Evolutionary conservation across 805 yeast genomes (phyloP).

Genomic region (Lipomyces kockii): DNA sequence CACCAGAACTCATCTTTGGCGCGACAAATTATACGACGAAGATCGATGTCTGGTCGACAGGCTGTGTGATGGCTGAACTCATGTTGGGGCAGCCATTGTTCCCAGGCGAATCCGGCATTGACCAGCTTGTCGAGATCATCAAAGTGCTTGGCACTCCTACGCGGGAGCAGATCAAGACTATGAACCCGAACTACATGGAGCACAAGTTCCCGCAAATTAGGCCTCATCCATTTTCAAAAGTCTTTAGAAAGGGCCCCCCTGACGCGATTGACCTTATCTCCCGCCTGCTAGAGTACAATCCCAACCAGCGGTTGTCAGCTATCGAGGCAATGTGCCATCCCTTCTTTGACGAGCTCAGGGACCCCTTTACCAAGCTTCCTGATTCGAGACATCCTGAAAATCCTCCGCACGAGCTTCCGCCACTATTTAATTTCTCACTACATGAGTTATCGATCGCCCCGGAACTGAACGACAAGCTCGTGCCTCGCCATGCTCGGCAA

Average conservation of each 20-base stretch:
- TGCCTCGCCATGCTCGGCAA: constrained; percentile 50
- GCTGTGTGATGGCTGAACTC: constrained; percentile 97
- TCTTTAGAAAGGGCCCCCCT: constrained; percentile 76
- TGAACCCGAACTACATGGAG: constrained; percentile 98
- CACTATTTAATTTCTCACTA: constrained; percentile 73
- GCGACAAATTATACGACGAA: constrained; percentile 95
- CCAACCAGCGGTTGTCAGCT: constrained; percentile 79
- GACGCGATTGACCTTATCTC: constrained; percentile 85
- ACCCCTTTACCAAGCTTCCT: constrained; percentile 50
- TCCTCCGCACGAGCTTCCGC: constrained; percentile 77
- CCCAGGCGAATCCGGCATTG: constrained; percentile 98
- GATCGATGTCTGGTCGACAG: constrained; percentile 97
- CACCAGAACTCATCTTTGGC: constrained; percentile 97
- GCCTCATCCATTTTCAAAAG: constrained; percentile 62
- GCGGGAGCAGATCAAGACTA: constrained; percentile 84
- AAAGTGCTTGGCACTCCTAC: constrained; percentile 96
- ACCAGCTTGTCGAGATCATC: constrained; percentile 94
- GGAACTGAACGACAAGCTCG: constrained; percentile 47
- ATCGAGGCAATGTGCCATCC: constrained; percentile 83
- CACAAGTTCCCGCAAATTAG: constrained; percentile 81
- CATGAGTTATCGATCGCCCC: constrained; percentile 55
- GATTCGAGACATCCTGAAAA: constrained; percentile 61
- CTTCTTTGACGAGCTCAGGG: constrained; percentile 85
- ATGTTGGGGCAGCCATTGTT: constrained; percentile 94
- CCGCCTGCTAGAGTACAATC: constrained; percentile 86